A percentile compares a stretch with the other conserved stretches of the same genome.
Conservation (phyloP, 805 yeast genomes). For the Middelhovenomyces tepae region DNA sequence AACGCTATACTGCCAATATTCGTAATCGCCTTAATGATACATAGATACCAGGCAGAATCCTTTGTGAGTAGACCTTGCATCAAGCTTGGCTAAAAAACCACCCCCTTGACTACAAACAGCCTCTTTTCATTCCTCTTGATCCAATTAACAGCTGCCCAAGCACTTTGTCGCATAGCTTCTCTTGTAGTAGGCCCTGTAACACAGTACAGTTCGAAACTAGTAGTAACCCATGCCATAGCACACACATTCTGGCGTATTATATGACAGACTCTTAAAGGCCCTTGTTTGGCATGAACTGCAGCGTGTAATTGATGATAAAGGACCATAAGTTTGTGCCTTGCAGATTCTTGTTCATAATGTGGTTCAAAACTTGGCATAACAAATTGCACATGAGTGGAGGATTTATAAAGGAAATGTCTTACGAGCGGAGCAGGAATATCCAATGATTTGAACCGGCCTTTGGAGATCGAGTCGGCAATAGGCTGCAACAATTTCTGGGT, state of each 20-base stretch:
- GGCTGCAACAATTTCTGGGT: slow-evolving; percentile 31
- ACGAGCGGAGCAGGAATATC: slow-evolving; percentile 50
- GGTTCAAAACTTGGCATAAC: slow-evolving; percentile 37
- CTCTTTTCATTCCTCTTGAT: slow-evolving; percentile 62
- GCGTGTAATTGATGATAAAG: slow-evolving; percentile 32
- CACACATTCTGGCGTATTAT: slow-evolving; percentile 19
- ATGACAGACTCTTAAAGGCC: slow-evolving; percentile 21
- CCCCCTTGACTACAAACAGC: slow-evolving; percentile 68
- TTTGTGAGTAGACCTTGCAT: too few relatives aligned
- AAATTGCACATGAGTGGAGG: slow-evolving; percentile 58
- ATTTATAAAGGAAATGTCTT: slow-evolving; percentile 74
- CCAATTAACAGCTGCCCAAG: slow-evolving; percentile 65
- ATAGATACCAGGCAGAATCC: too few relatives aligned
- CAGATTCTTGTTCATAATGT: slow-evolving; percentile 23
- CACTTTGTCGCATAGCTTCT: slow-evolving; percentile 49
- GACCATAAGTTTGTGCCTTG: slow-evolving; percentile 19
- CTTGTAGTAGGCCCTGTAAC: slow-evolving; percentile 51
- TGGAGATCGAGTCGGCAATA: slow-evolving; percentile 30
- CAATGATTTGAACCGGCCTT: slow-evolving; percentile 37
- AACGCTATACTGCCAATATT: too few relatives aligned
- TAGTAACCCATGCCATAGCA: slow-evolving; percentile 48
- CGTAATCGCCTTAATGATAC: too few relatives aligned
- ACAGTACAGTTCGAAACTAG: slow-evolving; percentile 53
- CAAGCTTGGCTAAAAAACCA: slow-evolving; percentile 41
- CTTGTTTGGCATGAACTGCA: slow-evolving; percentile 23